Percentiles rank a stretch among this genome's conserved stretches.
Evolutionary conservation across 1,284 basidiomycete species (phyloP).

Genomic region (Quambalaria eucalypti): DNA sequence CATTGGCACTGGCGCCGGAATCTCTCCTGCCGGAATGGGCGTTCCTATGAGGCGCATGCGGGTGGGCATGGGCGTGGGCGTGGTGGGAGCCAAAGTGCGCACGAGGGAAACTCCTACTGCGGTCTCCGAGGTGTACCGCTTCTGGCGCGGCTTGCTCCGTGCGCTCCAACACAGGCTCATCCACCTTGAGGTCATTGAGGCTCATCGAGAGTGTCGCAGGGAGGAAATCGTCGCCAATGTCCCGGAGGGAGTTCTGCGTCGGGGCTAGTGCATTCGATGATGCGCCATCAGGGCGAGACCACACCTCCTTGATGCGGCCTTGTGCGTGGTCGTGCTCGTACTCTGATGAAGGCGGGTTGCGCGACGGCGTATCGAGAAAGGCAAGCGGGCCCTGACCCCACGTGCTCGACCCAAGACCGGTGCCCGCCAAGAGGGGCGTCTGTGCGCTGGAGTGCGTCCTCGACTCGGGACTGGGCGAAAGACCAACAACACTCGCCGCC

Average conservation of each 20-base stretch:
- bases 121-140: too few species aligned
- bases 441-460: constrained; percentile 1
- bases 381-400: constrained; percentile 34
- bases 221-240: constrained; percentile 33
- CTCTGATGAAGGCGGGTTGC: constrained; percentile 2
- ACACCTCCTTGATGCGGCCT: constrained; percentile 37
- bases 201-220: constrained; percentile 26
- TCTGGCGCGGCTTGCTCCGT: too few species aligned
- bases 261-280: constrained; percentile 1
- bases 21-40: too few species aligned
- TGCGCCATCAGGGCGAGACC: constrained; percentile 23
- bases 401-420: constrained; percentile 7
- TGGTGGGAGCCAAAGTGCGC: too few species aligned
- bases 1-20: too few species aligned
- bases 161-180: too few species aligned
- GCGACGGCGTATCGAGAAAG: constrained; percentile 15
- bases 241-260: constrained; percentile 31
- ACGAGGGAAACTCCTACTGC: too few species aligned
- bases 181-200: constrained; percentile 30
- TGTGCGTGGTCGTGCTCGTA: constrained; percentile 8
- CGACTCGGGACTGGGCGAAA: not conserved
- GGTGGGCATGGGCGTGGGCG: too few species aligned
- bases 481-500: too few species aligned
- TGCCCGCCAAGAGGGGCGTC: not conserved
- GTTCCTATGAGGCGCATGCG: too few species aligned